Percentiles rank a stretch among this genome's conserved stretches.
These are phyloP conservation scores for Russula earlei DNA, from an alignment of 768 basidiomycete genomes.

Conservation along the genomic window DNA sequence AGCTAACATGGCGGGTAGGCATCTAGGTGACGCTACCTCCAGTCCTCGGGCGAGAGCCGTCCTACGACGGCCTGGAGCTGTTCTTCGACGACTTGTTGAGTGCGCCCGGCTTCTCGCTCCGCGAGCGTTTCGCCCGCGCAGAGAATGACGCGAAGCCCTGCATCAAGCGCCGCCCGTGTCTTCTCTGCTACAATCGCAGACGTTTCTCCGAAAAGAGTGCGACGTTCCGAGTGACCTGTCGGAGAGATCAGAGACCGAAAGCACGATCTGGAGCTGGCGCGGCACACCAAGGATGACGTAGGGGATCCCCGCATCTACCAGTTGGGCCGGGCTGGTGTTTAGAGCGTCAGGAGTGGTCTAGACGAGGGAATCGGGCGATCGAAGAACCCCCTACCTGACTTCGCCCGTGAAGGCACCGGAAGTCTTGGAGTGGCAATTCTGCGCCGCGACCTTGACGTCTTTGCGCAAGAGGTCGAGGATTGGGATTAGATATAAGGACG, in stretches of 20 bases:
- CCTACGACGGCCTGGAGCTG: slow-evolving; percentile 74
- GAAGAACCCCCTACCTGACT: slow-evolving; percentile 55
- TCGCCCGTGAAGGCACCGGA: slow-evolving; percentile 95
- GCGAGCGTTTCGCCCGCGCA: slow-evolving; percentile 93
- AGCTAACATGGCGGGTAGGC: background rate
- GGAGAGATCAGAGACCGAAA: slow-evolving; percentile 1
- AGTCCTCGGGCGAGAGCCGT: slow-evolving; percentile 53
- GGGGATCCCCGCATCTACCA: slow-evolving; percentile 76
- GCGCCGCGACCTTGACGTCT: slow-evolving; percentile 74
- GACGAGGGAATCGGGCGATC: background rate
- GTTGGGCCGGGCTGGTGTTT: slow-evolving; percentile 58
- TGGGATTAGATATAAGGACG: slow-evolving; percentile 77
- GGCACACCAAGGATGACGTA: slow-evolving; percentile 82
- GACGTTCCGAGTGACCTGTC: slow-evolving; percentile 90
- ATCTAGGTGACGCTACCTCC: slow-evolving; percentile 50
- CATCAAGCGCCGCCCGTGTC: slow-evolving; percentile 72
- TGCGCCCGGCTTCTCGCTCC: slow-evolving; percentile 74
- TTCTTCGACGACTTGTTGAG: slow-evolving; percentile 66
- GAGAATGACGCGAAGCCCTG: slow-evolving; percentile 77
- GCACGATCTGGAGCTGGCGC: background rate
- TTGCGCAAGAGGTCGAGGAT: slow-evolving; percentile 52
- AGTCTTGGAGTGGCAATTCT: slow-evolving; percentile 80
- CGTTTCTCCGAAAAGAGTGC: slow-evolving; percentile 84
- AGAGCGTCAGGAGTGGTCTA: background rate
- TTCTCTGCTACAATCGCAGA: slow-evolving; percentile 78